Evolutionary conservation across 129 eudicot genomes (phyloP).

Genomic region (sunflower (Helianthus annuus)): HanXRQr2.0-SUNRISE NC_035439.2:84608437-84608936

Average conservation of each 20-base stretch:
- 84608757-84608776: constrained; percentile 33
- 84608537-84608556: no score
- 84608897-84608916: no score
- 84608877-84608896: no score
- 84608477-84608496: no score
- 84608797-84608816: not conserved
- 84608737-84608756: constrained; percentile 42
- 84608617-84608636: constrained; percentile 96
- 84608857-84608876: no score
- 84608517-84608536: no score
- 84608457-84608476: no score
- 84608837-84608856: no score
- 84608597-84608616: not conserved
- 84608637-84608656: constrained; percentile 85
- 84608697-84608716: constrained; percentile 47
- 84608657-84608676: constrained; percentile 69
- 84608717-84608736: constrained; percentile 26
- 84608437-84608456: no score
- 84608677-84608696: constrained; percentile 74
- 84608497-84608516: no score
- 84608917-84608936: no score
- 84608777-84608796: constrained; percentile 23
- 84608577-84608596: constrained; percentile 12
- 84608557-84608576: no score
- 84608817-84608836: not conserved